Evolutionary conservation across 2,329 filamentous ascomycete genomes (phyloP), one percentile per base, ranked within the genome.

Genomic region (Diaporthe australafricana): DNA sequence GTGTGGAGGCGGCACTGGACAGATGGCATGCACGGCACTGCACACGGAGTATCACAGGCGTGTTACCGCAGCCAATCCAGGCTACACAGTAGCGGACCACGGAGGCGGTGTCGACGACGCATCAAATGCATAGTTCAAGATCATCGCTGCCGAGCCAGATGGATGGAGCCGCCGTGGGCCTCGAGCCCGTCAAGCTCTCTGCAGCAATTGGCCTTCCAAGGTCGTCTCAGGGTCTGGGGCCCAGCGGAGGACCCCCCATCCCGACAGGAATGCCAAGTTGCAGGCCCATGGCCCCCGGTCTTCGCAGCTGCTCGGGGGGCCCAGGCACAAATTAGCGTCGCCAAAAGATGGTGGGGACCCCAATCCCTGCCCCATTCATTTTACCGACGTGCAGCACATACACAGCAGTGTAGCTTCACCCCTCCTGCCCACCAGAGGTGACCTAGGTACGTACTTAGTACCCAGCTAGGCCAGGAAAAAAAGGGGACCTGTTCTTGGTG

Each of bases 331-430:
- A 47, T 60, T 68, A 57, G 66, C 66, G 53, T 68, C 32, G 55
- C 48, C 42, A 27, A 60, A 35, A 52, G 53, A 60, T 68, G 52
- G 69, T 71, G 69, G 69, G 62, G 69, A 48, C 69, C 57, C 57
- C 50, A 55, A 71, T 68, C 69, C 69, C 62, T 71, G 69, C 62
- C 69, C 69, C 69, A 68, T 63, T 70, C 52, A 71, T 71, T 66
- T 71, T 71, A 71, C 69, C 62, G 50, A 71, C 20, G 62, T 50
- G 60, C 57, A 55, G 50, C 69, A 48, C 35, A 30, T 52, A 47
- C 47, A 60, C 50, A 57, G 42, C 50, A 47, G 40, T 32, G 57
- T 47, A 68, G 42, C 55, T 52, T 70, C 67, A 70, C 50, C 57
- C 67, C 57, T 69, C 60, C 56, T 16, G 35, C 63, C 63, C 63